These are phyloP conservation scores for Dentipellis sp. DNA, from an alignment of 768 basidiomycete genomes.

Conservation along the genomic window DNA sequence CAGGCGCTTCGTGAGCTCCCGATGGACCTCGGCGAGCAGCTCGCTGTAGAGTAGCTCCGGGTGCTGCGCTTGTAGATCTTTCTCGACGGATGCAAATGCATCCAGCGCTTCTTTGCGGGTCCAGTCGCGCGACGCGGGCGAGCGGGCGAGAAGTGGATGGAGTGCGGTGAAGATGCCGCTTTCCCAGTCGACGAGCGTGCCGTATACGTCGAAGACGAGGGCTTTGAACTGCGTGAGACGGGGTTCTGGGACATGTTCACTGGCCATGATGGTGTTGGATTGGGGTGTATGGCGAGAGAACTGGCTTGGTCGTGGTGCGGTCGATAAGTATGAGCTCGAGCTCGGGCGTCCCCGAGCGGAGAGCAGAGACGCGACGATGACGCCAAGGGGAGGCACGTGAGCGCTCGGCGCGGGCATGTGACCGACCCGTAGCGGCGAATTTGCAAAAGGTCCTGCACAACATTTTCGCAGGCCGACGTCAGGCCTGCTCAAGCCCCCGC, in stretches of 20 bases:
- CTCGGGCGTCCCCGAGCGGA: no score
- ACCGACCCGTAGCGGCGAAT: no score
- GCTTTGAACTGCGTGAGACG: conserved; percentile 24
- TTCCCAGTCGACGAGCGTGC: conserved; percentile 74
- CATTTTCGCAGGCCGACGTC: no score
- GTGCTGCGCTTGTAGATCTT: conserved; percentile 45
- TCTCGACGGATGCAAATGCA: conserved; percentile 45
- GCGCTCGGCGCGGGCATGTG: no score
- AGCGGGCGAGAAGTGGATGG: not conserved
- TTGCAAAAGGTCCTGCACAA: no score
- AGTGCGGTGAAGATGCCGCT: conserved; percentile 41
- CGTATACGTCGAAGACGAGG: conserved; percentile 71
- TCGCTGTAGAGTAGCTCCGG: conserved; percentile 53
- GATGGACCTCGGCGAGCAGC: conserved; percentile 36
- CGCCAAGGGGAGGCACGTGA: no score
- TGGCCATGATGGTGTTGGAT: not conserved
- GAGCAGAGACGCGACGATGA: no score
- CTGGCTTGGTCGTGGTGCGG: no score
- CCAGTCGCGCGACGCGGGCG: not conserved
- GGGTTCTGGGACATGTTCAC: not conserved
- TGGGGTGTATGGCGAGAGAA: no score
- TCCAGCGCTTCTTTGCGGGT: conserved; percentile 26
- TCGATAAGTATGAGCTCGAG: no score
- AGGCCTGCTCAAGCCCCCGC: no score
- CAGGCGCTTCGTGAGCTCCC: conserved; percentile 25